phyloP scores from a whole-genome alignment of 129 eudicot species.

The Centaurea solstitialis region DNA sequence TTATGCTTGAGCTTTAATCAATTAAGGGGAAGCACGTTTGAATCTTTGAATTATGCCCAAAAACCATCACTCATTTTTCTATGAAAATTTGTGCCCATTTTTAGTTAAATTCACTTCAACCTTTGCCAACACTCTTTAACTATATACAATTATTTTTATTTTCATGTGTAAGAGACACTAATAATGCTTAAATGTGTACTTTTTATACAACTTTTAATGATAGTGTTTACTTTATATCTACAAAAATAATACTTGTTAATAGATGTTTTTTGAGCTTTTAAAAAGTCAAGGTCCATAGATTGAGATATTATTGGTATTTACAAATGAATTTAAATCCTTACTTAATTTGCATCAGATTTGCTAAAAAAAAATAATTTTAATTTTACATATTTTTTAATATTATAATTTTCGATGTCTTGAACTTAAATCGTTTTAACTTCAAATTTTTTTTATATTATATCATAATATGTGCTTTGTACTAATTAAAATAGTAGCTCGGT shows the following conservation, averaged over 20 bases:
- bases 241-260: neutral
- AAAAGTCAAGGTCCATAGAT: neutral
- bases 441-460: too few relatives aligned
- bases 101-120: neutral
- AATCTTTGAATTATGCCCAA: slow-evolving; percentile 39
- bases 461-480: neutral
- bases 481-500: neutral
- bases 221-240: neutral
- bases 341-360: neutral
- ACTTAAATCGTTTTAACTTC: neutral
- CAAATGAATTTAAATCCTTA: neutral
- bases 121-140: slow-evolving; percentile 13
- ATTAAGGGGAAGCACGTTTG: slow-evolving; percentile 56
- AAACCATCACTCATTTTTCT: slow-evolving; percentile 7
- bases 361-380: too few relatives aligned
- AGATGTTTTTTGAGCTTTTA: neutral
- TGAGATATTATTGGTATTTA: neutral
- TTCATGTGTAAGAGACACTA: neutral
- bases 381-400: too few relatives aligned
- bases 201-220: neutral
- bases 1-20: slow-evolving; percentile 48
- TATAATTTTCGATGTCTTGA: neutral
- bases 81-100: slow-evolving; percentile 14
- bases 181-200: neutral
- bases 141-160: neutral